Base-by-base conservation (phyloP, 2,329 filamentous ascomycete species). In the Penicillium psychrosexuale region DNA sequence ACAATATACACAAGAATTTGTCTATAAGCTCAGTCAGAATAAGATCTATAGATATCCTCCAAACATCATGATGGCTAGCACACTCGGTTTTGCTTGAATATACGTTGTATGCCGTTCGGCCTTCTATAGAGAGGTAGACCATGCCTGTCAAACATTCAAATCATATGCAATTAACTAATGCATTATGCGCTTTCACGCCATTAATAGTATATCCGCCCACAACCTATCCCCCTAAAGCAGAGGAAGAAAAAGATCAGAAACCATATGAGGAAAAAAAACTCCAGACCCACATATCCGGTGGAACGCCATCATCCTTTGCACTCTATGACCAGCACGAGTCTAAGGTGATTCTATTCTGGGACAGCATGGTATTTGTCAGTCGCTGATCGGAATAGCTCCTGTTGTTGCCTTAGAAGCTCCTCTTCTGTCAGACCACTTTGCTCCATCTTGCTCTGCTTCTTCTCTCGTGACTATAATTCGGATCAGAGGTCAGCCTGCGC, bases 391-490 rank as follows among this genome's bases (percentile, higher is more conserved):
- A 99, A 97, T 63, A 97, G 84, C 72, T 96, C 91, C 72, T 94
- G 88, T 72, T 99, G 94, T 68, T 96, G 84, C 46, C 87, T 83
- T 54, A 94, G 84, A 46, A 99, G 81, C 73, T 99, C 89, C 65
- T 97, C 94, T 70, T 96, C 86, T 0, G 89, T 89, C 77, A 97
- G 82, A 51, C 93, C 93, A 70, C 91, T 96, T 71, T 94, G 89
- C 67, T 96, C 93, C 69, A 97, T 91, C 77, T 97, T 97, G 75
- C 92, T 96, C 61, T 92, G 89, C 76, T 97, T 96, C 81, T 96
- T 96, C 77, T 99, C 94, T 45, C 93, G 89, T 30, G 89, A 90
- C 91, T 96, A 68, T 57, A 17, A 36, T 49, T 53, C 56, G 9
- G 33, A 47, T 17, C 56, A 45, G 61, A 55, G 59, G 56, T 66